These are phyloP conservation scores for Xylaria cubensis DNA, from an alignment of 495 filamentous ascomycete species.

Conservation along the genomic window DNA sequence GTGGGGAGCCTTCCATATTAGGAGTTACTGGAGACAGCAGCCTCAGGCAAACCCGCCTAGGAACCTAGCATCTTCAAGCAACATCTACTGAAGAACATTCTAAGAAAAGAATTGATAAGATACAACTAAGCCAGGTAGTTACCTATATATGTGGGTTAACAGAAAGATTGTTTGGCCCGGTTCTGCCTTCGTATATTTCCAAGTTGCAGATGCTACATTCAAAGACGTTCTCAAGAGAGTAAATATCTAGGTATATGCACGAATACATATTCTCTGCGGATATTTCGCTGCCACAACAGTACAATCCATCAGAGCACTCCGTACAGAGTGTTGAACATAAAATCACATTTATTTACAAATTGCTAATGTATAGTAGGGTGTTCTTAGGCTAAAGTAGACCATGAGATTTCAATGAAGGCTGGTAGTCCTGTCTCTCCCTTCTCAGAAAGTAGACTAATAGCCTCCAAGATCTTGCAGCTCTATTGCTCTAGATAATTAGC, in stretches of 20 bases:
- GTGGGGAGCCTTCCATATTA: background rate
- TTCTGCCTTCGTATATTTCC: background rate
- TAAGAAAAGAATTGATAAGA: background rate
- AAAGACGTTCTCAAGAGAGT: too few species aligned
- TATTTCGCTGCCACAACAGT: too few species aligned
- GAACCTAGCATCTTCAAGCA: background rate
- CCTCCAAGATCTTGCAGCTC: constrained; percentile 45
- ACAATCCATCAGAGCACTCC: too few species aligned
- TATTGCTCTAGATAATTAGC: constrained; percentile 56
- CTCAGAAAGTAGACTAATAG: constrained; percentile 24
- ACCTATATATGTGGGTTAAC: background rate
- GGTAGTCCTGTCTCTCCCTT: constrained; percentile 32
- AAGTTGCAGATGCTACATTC: too few species aligned
- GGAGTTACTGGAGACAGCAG: background rate
- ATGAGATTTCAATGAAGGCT: constrained; percentile 56
- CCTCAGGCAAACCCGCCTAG: background rate
- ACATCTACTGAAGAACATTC: background rate
- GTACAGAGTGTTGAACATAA: constrained; percentile 32
- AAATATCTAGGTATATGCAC: too few species aligned
- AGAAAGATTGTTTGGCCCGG: background rate
- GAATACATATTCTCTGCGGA: too few species aligned
- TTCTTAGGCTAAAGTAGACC: constrained; percentile 38
- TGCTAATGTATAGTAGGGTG: constrained; percentile 32
- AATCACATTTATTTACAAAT: constrained; percentile 31
- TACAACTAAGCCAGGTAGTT: background rate